Percentiles rank a stretch among this genome's conserved stretches.
Evolutionary conservation across 225 moss, liverwort and hornwort genomes (phyloP).

Genomic region (Marchantia paleacea): DNA sequence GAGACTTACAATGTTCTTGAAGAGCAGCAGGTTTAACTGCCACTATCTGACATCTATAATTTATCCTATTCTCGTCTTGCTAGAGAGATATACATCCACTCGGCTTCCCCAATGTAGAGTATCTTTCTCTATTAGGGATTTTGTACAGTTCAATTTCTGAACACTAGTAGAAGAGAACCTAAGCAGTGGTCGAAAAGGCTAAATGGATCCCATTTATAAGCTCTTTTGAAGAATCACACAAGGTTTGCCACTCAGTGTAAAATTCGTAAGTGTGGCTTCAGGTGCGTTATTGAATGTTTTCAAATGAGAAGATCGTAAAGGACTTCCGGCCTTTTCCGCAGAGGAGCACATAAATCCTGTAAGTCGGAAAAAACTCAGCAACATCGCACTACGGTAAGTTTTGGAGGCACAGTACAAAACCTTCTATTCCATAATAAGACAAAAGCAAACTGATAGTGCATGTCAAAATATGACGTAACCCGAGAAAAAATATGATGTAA

Average conservation of each 20-base stretch:
- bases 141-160: background rate
- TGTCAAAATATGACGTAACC: background rate
- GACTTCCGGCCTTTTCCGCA: constrained; percentile 62
- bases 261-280: background rate
- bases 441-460: background rate
- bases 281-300: background rate
- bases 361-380: background rate
- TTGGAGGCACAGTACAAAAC: background rate
- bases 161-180: background rate
- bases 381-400: background rate
- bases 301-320: constrained; percentile 61
- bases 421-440: too few relatives aligned
- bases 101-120: background rate
- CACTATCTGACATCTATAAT: background rate
- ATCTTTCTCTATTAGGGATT: background rate
- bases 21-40: background rate
- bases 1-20: background rate
- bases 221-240: background rate
- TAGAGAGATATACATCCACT: background rate
- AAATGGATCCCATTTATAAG: background rate
- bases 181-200: too few relatives aligned
- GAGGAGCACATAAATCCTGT: constrained; percentile 68
- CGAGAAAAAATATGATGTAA: background rate
- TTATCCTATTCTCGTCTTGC: background rate
- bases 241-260: background rate